Evolutionary conservation across 1,284 basidiomycete genomes (phyloP), one percentile per base, ranked within the genome.

Genomic region (Mycena sp.): DNA sequence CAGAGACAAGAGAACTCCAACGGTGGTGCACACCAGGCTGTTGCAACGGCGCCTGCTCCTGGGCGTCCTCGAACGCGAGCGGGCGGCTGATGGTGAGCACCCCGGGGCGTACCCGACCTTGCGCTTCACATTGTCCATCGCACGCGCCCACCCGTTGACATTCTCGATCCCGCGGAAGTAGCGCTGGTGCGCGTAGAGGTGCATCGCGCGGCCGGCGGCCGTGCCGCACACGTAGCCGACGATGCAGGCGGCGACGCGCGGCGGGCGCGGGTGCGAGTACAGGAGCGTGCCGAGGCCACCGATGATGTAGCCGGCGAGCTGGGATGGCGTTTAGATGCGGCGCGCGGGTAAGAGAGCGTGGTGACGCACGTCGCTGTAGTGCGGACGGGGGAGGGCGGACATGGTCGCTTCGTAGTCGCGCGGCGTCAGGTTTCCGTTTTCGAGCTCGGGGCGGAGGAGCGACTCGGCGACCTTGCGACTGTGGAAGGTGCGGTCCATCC

Each of bases 91-190:
- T 11, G 16, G 11, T 43, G 11, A 67, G 16, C 2, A 41, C 3
- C 9, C 65, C 65, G 11, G 54, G 53, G 29, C 26, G 50, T 51
- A 64, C 3, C 54, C 58, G 16, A 64, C 62, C 51, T 67, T 64
- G 38, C n/a, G 46, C 25, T 64, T 57, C 17, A 67, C 35, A 25
- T 61, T 64, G 28, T 64, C 65, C 62, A 67, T 61, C 11, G 65
- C 65, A 10, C 62, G 65, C 49, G 50, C 10, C 54, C 64, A 67
- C 2, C 65, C 65, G 19, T 58, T 28, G 11, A 53, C 12, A 45
- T 67, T 38, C 23, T 67, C 62, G 21, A 67, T 41, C 5, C 40
- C 38, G n/a, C 35, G 30, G 23, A 64, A 55, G 4, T 16, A 46
- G 30, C 16, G 25, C 23, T 3, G 7, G 52, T 67, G 65, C 21